Base-by-base conservation (phyloP, 129 eudicot species). In the Artemisia tridentata region DNA sequence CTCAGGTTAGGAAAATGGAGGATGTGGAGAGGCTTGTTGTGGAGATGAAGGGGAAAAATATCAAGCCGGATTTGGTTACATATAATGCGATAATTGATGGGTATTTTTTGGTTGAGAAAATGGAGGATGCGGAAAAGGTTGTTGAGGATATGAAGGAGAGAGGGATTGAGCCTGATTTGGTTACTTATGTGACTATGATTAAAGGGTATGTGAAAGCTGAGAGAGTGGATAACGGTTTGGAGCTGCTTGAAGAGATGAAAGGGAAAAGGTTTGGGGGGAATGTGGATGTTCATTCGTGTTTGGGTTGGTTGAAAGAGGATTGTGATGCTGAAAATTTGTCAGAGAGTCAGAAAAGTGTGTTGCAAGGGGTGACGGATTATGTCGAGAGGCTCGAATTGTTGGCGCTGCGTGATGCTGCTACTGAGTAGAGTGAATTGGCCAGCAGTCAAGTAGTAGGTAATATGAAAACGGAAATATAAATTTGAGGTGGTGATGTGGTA, bases 201-300 rank as follows among this genome's bases (percentile, higher is more conserved):
- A 77, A 63, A 77, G 81, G 81, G 18, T 77, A 70, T 70, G 76
- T 77, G 47, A 5, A 25, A 10, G 72, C 59, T 19, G 64, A 71
- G 4, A 70, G 60, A 5, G 9, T 77, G 25, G 72, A 77, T 19
- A 31, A 71, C 11, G 77, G 72, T 11, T 45, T 71, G 77, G 18
- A 53, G 56, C 55, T 91, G 83, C 47, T 88, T 61, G 89, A 88
- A 64, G 96, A 80, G 81, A 88, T 91, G 96, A 84, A 77, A 71
- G 34, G 72, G 65, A 77, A 81, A 68, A 56, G 57, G 27, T 80
- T 53, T 74, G 91, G 85, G 15, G 46, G 73, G 21, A 73, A 72
- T 59, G 83, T 91, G 9, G 81, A 86, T 88, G 87, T 53, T 41
- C 7, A 79, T 54, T 38, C 86, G 23, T 91, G 88, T 80, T 76